A percentile compares a stretch with the other conserved stretches of the same genome.
These are phyloP conservation scores for Paecilomyces dactylethromorphus DNA, from an alignment of 2,329 filamentous ascomycete species.

Conservation along the genomic window DNA sequence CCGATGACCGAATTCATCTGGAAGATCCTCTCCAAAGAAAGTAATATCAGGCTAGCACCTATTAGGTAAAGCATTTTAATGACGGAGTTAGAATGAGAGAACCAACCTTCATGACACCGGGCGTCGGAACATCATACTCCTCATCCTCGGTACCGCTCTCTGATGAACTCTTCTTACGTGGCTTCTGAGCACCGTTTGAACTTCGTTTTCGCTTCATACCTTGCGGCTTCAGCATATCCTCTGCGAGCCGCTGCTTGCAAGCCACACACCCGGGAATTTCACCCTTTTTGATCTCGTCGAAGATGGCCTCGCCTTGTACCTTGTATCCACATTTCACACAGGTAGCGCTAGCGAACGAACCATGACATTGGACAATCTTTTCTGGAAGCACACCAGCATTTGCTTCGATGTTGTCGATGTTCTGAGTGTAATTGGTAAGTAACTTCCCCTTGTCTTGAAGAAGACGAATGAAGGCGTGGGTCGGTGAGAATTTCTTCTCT, in stretches of 20 bases:
- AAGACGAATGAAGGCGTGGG: constrained; percentile 86
- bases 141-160: constrained; percentile 52
- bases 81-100: constrained; percentile 1
- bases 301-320: constrained; percentile 70
- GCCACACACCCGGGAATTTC: constrained; percentile 69
- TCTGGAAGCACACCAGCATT: constrained; percentile 73
- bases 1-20: constrained; percentile 72
- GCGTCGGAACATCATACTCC: constrained; percentile 58
- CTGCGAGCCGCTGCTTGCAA: constrained; percentile 54
- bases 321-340: constrained; percentile 76
- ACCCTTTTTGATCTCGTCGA: constrained; percentile 68
- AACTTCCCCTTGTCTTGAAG: constrained; percentile 84
- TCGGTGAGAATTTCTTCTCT: constrained; percentile 76
- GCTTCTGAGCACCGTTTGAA: constrained; percentile 40
- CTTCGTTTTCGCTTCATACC: constrained; percentile 49
- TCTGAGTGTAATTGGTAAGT: constrained; percentile 95
- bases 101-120: constrained; percentile 70
- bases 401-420: constrained; percentile 93
- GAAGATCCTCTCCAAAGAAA: constrained; percentile 90
- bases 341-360: constrained; percentile 86
- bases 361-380: constrained; percentile 92
- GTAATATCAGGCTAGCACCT: constrained; percentile 73
- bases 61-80: constrained; percentile 9
- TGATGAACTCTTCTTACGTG: constrained; percentile 50
- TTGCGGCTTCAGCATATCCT: constrained; percentile 30